Evolutionary conservation across 495 filamentous ascomycete species (phyloP).

Genomic region (Tuber melanosporum): DNA sequence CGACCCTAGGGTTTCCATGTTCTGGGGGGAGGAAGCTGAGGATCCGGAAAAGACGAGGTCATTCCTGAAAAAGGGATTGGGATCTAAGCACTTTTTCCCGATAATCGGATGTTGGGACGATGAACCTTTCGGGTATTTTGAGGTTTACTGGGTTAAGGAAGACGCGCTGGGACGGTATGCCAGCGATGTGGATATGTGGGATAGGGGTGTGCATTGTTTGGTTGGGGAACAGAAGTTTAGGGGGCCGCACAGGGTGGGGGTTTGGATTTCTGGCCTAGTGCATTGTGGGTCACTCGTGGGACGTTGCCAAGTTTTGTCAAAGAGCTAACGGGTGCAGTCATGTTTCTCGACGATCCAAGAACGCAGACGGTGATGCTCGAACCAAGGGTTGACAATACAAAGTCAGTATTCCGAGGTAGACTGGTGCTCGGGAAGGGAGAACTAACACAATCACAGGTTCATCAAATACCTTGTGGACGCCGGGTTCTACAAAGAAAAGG

Average conservation of each 20-base stretch:
- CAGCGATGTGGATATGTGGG: conserved; percentile 62
- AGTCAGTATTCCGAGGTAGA: conserved; percentile 51
- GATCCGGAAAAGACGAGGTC: conserved; percentile 54
- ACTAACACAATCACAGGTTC: conserved; percentile 53
- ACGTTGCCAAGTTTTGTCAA: not conserved
- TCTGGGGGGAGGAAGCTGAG: conserved; percentile 71
- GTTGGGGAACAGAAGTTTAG: conserved; percentile 91
- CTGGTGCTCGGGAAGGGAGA: conserved; percentile 9
- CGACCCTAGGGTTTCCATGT: conserved; percentile 68
- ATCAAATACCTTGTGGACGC: conserved; percentile 64
- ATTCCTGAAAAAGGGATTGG: conserved; percentile 61
- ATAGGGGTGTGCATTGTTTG: conserved; percentile 79
- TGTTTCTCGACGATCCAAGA: conserved; percentile 67
- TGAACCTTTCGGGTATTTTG: conserved; percentile 93
- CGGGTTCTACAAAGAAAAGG: conserved; percentile 83
- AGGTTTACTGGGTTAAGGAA: conserved; percentile 98
- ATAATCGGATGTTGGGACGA: conserved; percentile 75
- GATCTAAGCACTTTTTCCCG: conserved; percentile 71
- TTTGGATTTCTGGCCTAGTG: conserved; percentile 78
- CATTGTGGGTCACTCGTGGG: conserved; percentile 55
- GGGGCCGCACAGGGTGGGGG: conserved; percentile 62
- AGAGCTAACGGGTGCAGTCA: conserved; percentile 21
- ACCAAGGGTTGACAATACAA: conserved; percentile 84
- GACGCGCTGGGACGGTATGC: conserved; percentile 59
- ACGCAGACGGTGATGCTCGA: conserved; percentile 79